Percentiles rank a stretch among this genome's conserved stretches.
phyloP scores from a whole-genome alignment of 2,329 filamentous ascomycete species.

The Paecilomyces formosus region DNA sequence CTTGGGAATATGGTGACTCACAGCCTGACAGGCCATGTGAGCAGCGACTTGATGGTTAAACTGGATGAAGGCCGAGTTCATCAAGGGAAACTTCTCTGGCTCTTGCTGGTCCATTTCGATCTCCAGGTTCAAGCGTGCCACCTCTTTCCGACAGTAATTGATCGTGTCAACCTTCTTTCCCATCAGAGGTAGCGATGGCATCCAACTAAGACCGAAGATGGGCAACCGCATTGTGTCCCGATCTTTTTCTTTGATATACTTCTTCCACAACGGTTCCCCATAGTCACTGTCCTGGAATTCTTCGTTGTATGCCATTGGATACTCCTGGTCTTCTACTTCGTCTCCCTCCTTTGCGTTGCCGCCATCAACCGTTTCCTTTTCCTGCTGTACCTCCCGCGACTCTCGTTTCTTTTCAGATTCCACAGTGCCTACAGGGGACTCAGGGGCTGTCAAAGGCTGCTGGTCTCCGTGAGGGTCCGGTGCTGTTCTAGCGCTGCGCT shows the following conservation, averaged over 20 bases:
- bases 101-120: conserved; percentile 85
- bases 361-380: conserved; percentile 1
- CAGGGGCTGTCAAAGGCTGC: conserved; percentile 28
- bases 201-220: conserved; percentile 55
- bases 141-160: conserved; percentile 77
- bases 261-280: conserved; percentile 66
- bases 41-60: conserved; percentile 97
- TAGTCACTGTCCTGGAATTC: conserved; percentile 57
- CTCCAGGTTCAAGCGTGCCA: conserved; percentile 82
- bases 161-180: conserved; percentile 94
- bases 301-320: conserved; percentile 57
- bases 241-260: conserved; percentile 72
- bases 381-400: conserved; percentile 2
- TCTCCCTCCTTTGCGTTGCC: conserved; percentile 18
- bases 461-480: conserved; percentile 21
- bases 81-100: conserved; percentile 76
- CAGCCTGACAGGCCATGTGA: conserved; percentile 93
- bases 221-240: conserved; percentile 78
- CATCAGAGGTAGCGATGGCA: conserved; percentile 69
- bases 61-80: conserved; percentile 97
- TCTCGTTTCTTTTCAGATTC: conserved; percentile 1
- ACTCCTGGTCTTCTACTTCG: conserved; percentile 34
- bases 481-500: conserved; percentile 14
- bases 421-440: conserved; percentile 11
- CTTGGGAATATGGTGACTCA: conserved; percentile 83